Evolutionary conservation across 768 basidiomycete species (phyloP), one percentile per base, ranked within the genome.

Genomic region (Calocybe cyanea): DNA sequence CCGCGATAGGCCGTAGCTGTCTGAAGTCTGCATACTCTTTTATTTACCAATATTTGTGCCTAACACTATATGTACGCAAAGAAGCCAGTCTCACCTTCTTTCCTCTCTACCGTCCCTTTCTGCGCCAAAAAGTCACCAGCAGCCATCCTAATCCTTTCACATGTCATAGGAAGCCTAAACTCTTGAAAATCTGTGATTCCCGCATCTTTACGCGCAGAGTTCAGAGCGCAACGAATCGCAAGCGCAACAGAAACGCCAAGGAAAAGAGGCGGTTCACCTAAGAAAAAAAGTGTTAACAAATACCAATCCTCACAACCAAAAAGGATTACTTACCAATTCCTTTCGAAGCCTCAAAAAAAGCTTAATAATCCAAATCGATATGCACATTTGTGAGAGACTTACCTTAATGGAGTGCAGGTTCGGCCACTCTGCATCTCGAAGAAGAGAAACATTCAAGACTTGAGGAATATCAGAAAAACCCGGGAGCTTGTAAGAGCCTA

Each of bases 381-480:
- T n/a, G n/a, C n/a, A n/a, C n/a, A n/a, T n/a, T n/a, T n/a, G n/a
- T n/a, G 3, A 15, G 8, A 32, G 4, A 23, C 30, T 4, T 30
- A 53, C 52, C 48, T 53, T 53, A 31, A 53, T 53, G 4, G 46
- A 49, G 13, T 23, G 30, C n/a, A 53, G 19, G 35, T 53, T 53
- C 11, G 48, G 48, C 52, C 52, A 53, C 37, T 53, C 52, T 8
- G 52, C 52, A 38, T 53, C 52, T 20, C 52, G 48, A 8, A 53
- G 52, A 35, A 53, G 45, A 33, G 52, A 53, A 1, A 53, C 52
- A 33, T 53, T 53, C 38, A 53, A 49, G 11, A 49, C 38, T 36
- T 53, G 52, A 21, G 52, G 52, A 14, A 53, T 49, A 36, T 53
- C 52, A 14, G 52, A 53, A 14, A 53, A 53, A 3, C 52, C 52